A percentile compares a stretch with the other conserved stretches of the same genome.
Evolutionary conservation across 179 eudicot species (phyloP).

Genomic region (Corrigiola litoralis): DNA sequence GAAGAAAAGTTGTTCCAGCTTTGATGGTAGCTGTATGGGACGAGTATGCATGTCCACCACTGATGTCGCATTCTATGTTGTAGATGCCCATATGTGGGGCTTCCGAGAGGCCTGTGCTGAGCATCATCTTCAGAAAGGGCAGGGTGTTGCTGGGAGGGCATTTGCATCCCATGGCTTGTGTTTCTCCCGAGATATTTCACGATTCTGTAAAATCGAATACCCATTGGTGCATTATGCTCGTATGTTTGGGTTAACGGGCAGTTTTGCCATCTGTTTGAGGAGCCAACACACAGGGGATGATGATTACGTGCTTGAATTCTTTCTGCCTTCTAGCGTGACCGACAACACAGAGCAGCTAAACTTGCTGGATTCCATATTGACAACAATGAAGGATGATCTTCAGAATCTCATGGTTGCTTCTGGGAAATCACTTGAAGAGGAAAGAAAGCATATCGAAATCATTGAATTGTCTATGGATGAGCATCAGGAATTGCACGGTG

Average conservation of each 20-base stretch:
- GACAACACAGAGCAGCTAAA: constrained; percentile 42
- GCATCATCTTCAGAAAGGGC: constrained; percentile 93
- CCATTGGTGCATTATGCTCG: constrained; percentile 95
- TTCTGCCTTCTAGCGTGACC: constrained; percentile 49
- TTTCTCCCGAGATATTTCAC: constrained; percentile 68
- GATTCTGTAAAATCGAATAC: constrained; percentile 72
- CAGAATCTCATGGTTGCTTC: constrained; percentile 73
- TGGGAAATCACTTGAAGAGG: constrained; percentile 65
- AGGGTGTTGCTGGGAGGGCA: constrained; percentile 89
- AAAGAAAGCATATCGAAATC: constrained; percentile 52
- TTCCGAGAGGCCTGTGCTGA: constrained; percentile 94
- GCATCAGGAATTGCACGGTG: constrained; percentile 33
- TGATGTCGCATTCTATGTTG: constrained; percentile 83
- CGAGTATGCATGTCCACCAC: constrained; percentile 94
- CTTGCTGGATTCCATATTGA: constrained; percentile 59
- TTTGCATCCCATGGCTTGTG: constrained; percentile 55
- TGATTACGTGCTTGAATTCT: constrained; percentile 87
- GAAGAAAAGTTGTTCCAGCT: constrained; percentile 86
- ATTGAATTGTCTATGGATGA: constrained; percentile 43
- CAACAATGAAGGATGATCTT: constrained; percentile 63
- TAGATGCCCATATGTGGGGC: constrained; percentile 93
- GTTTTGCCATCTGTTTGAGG: constrained; percentile 77
- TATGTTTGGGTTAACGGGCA: constrained; percentile 68
- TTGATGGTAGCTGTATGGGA: constrained; percentile 92
- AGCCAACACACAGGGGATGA: constrained; percentile 77